Evolutionary conservation across 176 grass and related monocot genomes (phyloP).

Genomic region (Phyllostachys edulis): DNA sequence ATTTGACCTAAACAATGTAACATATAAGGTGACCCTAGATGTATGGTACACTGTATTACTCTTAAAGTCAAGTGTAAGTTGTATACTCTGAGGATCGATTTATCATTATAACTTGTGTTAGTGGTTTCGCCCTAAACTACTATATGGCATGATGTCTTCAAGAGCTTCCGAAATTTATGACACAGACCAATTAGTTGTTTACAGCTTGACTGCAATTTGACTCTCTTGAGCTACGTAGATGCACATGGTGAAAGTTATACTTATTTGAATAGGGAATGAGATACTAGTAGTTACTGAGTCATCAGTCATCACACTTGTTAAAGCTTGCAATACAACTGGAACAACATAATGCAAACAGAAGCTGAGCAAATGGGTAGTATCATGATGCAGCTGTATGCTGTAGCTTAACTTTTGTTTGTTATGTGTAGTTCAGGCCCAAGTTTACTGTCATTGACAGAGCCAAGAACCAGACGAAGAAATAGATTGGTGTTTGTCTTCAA

Average conservation of each 20-base stretch:
- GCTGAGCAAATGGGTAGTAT: not conserved
- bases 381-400: not conserved
- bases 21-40: too few relatives aligned
- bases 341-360: not conserved
- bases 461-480: not conserved
- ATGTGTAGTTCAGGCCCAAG: too few relatives aligned
- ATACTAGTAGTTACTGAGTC: not conserved
- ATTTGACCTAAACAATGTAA: too few relatives aligned
- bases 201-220: not conserved
- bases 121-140: not conserved
- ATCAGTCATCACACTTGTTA: not conserved
- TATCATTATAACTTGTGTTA: not conserved
- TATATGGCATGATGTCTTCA: not conserved
- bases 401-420: too few relatives aligned
- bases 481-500: not conserved
- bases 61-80: not conserved
- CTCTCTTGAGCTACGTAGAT: not conserved
- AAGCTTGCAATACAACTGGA: not conserved
- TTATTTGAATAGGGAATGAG: not conserved
- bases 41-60: not conserved
- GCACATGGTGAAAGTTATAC: not conserved
- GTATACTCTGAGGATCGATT: not conserved
- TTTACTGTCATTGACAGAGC: too few relatives aligned
- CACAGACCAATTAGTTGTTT: not conserved
- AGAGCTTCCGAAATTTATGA: not conserved